Conservation (phyloP, 768 basidiomycete species). For the Phylloporus sp. region DNA sequence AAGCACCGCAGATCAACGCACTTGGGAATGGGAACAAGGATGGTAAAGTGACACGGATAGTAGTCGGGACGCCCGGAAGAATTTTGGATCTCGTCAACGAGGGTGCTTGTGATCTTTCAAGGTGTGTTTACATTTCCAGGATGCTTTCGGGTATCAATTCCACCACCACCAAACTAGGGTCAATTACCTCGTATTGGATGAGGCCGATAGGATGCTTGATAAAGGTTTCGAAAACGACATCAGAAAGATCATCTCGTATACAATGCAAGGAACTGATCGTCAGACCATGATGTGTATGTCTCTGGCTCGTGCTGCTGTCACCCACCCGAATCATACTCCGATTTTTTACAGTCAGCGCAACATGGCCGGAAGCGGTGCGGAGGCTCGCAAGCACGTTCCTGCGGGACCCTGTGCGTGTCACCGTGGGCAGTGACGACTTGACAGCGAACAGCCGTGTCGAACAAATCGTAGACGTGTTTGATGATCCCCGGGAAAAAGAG, state of each 20-base stretch:
- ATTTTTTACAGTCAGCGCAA: conserved; percentile 77
- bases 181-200: conserved; percentile 89
- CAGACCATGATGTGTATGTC: conserved; percentile 93
- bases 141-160: background rate
- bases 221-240: conserved; percentile 99
- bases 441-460: conserved; percentile 93
- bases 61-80: conserved; percentile 94
- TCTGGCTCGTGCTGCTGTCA: background rate
- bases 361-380: conserved; percentile 95
- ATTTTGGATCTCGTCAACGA: conserved; percentile 89
- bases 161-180: conserved; percentile 47
- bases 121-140: conserved; percentile 39
- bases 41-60: conserved; percentile 59
- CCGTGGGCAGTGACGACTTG: conserved; percentile 92
- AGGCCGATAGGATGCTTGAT: conserved; percentile 98
- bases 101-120: conserved; percentile 75
- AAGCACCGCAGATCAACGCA: conserved; percentile 71
- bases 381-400: conserved; percentile 86
- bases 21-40: conserved; percentile 51
- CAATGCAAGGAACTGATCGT: conserved; percentile 60
- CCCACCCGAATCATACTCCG: background rate
- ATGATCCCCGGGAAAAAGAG: conserved; percentile 84
- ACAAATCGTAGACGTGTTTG: conserved; percentile 89
- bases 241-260: conserved; percentile 75
- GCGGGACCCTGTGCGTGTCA: conserved; percentile 78